These are phyloP conservation scores for Begonia fuchsioides DNA, from an alignment of 306 rosid genomes.

Conservation along the genomic window DNA sequence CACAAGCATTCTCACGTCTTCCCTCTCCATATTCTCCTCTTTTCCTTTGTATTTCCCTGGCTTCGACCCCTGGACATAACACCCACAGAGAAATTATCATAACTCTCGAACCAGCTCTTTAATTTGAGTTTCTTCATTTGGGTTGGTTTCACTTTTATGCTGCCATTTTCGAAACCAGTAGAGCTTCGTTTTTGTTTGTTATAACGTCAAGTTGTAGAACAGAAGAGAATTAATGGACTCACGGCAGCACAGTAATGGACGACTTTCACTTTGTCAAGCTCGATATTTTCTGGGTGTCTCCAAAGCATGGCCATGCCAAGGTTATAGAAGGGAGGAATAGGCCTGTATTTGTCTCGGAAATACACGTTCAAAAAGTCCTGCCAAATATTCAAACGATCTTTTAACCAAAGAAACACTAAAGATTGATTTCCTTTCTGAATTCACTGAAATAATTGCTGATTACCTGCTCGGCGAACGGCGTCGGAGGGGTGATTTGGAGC, in stretches of 20 bases:
- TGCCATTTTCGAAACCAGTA: too few relatives aligned
- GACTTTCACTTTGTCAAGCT: background rate
- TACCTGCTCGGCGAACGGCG: conserved; percentile 1
- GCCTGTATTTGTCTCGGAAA: background rate
- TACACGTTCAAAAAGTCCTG: conserved; percentile 2
- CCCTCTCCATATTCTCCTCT: too few relatives aligned
- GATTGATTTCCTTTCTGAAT: background rate
- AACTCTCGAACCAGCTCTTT: too few relatives aligned
- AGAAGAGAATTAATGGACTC: background rate
- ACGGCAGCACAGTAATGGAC: conserved; percentile 1
- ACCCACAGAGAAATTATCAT: too few relatives aligned
- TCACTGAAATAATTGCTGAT: background rate
- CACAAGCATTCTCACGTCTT: too few relatives aligned
- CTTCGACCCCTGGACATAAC: too few relatives aligned
- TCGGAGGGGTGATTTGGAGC: conserved; percentile 1
- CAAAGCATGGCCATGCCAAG: background rate
- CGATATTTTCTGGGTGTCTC: conserved; percentile 1
- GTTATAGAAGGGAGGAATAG: background rate
- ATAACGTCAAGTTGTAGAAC: too few relatives aligned
- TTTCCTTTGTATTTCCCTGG: too few relatives aligned
- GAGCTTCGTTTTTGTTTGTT: too few relatives aligned
- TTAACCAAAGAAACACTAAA: background rate
- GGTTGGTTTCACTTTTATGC: too few relatives aligned
- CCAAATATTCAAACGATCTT: background rate
- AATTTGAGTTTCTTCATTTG: too few relatives aligned